These are phyloP conservation scores for Tetrahymena borealis DNA, from an alignment of 73 alveolate species.

Conservation along the genomic window DNA sequence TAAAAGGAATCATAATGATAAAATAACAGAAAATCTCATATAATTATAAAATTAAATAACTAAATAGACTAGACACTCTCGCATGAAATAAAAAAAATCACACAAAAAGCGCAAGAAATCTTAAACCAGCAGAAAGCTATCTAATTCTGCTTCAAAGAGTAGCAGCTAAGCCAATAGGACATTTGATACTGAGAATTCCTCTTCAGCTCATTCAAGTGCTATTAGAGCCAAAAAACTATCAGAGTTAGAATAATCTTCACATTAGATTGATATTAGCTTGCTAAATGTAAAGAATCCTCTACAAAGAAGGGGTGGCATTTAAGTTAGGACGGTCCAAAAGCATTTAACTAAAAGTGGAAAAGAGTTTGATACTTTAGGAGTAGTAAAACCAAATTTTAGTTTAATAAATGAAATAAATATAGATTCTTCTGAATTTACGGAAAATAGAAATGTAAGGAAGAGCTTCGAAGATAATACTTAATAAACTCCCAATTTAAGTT, in stretches of 20 bases:
- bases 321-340: neutral
- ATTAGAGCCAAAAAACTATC: neutral
- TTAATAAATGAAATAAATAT: neutral
- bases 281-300: neutral
- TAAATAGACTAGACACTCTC: neutral
- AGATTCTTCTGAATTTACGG: too few species aligned
- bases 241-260: neutral
- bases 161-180: neutral
- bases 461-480: too few species aligned
- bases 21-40: neutral
- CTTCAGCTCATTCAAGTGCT: neutral
- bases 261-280: neutral
- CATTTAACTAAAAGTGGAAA: neutral
- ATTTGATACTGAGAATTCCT: neutral
- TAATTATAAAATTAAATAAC: neutral
- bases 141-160: neutral
- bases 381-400: neutral
- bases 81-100: neutral
- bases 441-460: too few species aligned
- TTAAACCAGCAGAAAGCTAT: neutral
- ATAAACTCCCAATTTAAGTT: too few species aligned
- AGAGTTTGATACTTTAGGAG: neutral
- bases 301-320: neutral
- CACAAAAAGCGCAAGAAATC: neutral
- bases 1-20: neutral